Evolutionary conservation across 2,329 filamentous ascomycete genomes (phyloP).

Genomic region (Pseudopithomyces maydicus): DNA sequence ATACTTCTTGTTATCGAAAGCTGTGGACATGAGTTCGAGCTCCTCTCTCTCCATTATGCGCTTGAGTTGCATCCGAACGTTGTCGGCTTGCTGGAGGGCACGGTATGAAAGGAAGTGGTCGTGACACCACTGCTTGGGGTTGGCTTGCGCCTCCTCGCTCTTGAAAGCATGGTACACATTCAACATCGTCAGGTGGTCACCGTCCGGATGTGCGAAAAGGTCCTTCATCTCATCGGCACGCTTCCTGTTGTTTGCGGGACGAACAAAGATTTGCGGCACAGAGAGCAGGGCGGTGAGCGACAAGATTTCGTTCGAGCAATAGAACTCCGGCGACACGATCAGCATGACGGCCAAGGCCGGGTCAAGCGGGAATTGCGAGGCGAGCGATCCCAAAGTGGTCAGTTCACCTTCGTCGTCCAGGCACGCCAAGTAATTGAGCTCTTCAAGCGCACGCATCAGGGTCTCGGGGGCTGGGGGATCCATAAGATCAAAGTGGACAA

Average conservation of each 20-base stretch:
- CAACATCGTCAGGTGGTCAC: conserved; percentile 92
- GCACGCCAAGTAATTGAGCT: conserved; percentile 96
- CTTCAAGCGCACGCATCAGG: conserved; percentile 95
- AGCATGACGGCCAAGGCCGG: conserved; percentile 96
- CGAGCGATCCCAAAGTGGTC: conserved; percentile 81
- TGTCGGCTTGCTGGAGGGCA: conserved; percentile 89
- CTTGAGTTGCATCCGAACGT: conserved; percentile 87
- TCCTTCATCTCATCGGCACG: conserved; percentile 97
- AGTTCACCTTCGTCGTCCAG: conserved; percentile 95
- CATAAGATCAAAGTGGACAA: conserved; percentile 99
- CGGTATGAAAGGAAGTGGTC: conserved; percentile 93
- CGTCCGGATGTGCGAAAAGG: conserved; percentile 88
- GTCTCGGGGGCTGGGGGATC: conserved; percentile 97
- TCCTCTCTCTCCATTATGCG: conserved; percentile 95
- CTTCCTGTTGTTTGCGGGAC: conserved; percentile 82
- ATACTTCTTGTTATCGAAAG: conserved; percentile 95
- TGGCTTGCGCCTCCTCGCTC: conserved; percentile 68
- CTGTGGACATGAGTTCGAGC: conserved; percentile 83
- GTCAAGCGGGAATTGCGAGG: conserved; percentile 94
- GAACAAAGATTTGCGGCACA: conserved; percentile 91
- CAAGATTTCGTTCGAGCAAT: conserved; percentile 97
- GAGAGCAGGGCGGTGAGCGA: conserved; percentile 93
- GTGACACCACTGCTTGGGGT: conserved; percentile 91
- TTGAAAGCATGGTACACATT: conserved; percentile 99
- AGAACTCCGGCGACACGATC: conserved; percentile 96